Conservation (phyloP, 441 rosid species). For the Mallotus repandus region DNA sequence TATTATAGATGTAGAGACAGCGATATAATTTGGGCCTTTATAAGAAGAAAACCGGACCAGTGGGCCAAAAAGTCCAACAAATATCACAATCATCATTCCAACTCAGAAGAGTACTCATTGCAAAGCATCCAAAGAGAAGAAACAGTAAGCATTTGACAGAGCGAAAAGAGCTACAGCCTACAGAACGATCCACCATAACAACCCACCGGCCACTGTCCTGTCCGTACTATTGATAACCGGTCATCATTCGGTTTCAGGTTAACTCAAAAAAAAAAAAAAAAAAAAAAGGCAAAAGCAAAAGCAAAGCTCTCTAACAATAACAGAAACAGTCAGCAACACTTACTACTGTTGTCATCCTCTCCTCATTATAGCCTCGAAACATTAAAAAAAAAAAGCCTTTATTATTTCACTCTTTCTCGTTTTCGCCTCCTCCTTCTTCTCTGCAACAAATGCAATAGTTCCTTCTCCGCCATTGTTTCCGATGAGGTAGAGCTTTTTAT, state of each 20-base stretch:
- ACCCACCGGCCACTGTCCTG: not conserved
- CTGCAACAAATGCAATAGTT: not conserved
- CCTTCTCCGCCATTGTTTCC: not conserved
- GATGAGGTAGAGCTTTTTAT: not conserved
- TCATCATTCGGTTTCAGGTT: too few relatives aligned
- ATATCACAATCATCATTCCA: too few relatives aligned
- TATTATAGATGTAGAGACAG: too few relatives aligned
- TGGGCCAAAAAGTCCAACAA: not conserved
- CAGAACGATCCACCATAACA: not conserved
- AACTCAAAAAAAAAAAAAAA: too few relatives aligned
- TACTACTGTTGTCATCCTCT: not conserved
- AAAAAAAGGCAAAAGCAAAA: too few relatives aligned
- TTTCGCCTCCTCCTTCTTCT: not conserved
- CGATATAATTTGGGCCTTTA: too few relatives aligned
- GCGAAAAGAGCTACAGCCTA: not conserved
- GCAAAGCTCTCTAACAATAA: too few relatives aligned
- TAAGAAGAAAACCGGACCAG: not conserved
- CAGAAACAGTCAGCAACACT: not conserved
- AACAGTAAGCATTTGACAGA: not conserved
- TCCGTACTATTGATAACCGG: not conserved
- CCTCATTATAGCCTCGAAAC: conserved; percentile 15
- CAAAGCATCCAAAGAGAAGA: not conserved
- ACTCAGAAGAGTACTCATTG: too few relatives aligned
- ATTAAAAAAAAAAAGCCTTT: not conserved
- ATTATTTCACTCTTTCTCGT: not conserved